A percentile compares a stretch with the other conserved stretches of the same genome.
Conservation (phyloP, 306 rosid genomes). For the Pyrus betulifolia region DNA sequence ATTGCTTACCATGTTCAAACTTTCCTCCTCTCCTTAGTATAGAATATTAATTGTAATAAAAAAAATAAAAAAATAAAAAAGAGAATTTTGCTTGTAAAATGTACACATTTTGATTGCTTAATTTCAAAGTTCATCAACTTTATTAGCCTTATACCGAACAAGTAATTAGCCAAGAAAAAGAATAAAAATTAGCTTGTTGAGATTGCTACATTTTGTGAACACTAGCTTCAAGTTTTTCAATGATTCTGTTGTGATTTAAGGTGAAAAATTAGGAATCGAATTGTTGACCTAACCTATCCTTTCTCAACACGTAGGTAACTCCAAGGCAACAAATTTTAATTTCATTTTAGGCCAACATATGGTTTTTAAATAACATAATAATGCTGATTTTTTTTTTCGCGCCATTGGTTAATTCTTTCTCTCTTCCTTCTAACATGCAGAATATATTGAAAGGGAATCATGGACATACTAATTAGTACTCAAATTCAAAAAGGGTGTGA, state of each 20-base stretch:
- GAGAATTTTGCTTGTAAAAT: not conserved
- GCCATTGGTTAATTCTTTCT: too few relatives aligned
- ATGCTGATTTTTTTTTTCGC: too few relatives aligned
- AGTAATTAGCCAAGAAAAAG: too few relatives aligned
- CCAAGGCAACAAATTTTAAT: not conserved
- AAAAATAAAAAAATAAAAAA: too few relatives aligned
- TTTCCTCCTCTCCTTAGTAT: rapidly evolving
- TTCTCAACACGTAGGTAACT: not conserved
- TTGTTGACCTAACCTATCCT: too few relatives aligned
- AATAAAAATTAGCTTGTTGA: not conserved
- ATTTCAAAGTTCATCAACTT: not conserved
- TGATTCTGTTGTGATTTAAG: too few relatives aligned
- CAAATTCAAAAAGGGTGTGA: constrained; percentile 19
- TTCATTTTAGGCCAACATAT: not conserved
- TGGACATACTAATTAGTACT: constrained; percentile 14
- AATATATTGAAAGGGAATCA: not conserved
- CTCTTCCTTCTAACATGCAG: too few relatives aligned
- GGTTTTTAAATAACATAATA: too few relatives aligned
- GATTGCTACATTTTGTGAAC: not conserved
- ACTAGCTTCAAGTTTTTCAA: too few relatives aligned
- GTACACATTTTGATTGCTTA: not conserved
- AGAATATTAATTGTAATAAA: too few relatives aligned
- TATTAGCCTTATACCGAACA: not conserved
- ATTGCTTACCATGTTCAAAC: too few relatives aligned
- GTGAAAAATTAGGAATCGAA: too few relatives aligned